A percentile compares a stretch with the other conserved stretches of the same genome.
These are phyloP conservation scores for Nicotiana paniculata DNA, from an alignment of 257 asterid genomes.

Conservation along the genomic window DNA sequence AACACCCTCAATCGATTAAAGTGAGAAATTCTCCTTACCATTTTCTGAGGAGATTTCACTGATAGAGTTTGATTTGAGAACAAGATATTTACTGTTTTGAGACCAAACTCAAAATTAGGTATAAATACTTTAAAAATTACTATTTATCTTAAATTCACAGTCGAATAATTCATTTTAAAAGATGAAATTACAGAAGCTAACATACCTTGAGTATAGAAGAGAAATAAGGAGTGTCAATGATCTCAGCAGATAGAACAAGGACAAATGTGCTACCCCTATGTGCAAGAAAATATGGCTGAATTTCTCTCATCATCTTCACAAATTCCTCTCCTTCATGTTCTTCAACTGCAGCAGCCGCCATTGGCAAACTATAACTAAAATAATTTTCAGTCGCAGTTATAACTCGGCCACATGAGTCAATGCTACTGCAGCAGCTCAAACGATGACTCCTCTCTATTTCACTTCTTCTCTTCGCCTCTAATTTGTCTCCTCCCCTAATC, in stretches of 20 bases:
- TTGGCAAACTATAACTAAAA: neutral
- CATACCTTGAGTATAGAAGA: conserved; percentile 42
- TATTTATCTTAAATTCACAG: no score
- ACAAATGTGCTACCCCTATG: conserved; percentile 53
- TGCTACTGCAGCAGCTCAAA: neutral
- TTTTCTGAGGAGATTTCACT: no score
- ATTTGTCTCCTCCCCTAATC: neutral
- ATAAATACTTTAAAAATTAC: no score
- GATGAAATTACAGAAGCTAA: neutral
- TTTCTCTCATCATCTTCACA: conserved; percentile 57
- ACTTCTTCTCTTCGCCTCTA: neutral
- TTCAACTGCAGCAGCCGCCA: neutral
- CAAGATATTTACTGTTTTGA: no score
- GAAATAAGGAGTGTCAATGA: conserved; percentile 34
- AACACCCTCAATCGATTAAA: no score
- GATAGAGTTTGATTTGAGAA: no score
- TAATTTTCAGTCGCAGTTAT: neutral
- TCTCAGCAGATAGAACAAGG: conserved; percentile 39
- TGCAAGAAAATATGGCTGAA: conserved; percentile 42
- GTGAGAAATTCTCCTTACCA: no score
- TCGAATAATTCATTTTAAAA: no score
- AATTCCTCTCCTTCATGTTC: neutral
- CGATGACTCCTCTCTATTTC: neutral
- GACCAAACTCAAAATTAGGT: no score
- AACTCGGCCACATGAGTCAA: neutral